Evolutionary conservation across 176 grass and related monocot species (phyloP).

Genomic region (Luzula sylvatica): DNA sequence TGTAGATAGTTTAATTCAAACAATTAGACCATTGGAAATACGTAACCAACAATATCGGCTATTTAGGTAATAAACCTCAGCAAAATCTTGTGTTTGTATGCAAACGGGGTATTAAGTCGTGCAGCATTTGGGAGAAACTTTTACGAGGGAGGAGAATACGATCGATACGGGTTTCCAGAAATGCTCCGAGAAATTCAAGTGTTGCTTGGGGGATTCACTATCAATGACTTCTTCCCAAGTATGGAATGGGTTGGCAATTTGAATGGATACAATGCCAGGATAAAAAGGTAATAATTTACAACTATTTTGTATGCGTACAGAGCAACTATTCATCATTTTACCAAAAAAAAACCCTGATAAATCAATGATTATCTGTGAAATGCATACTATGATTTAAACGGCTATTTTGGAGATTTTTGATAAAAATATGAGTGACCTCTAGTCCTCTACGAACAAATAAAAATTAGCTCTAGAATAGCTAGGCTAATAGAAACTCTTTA

Average conservation of each 20-base stretch:
- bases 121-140: slow-evolving; percentile 23
- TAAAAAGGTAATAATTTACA: slow-evolving; percentile 7
- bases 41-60: not conserved
- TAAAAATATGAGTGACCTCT: too few species aligned
- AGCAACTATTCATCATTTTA: too few species aligned
- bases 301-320: too few species aligned
- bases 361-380: too few species aligned
- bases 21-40: not conserved
- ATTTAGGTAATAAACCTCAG: slow-evolving; percentile 15
- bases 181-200: slow-evolving; percentile 37
- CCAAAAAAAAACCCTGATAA: too few species aligned
- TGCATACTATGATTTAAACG: too few species aligned
- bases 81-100: slow-evolving; percentile 16
- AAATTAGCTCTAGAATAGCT: too few species aligned
- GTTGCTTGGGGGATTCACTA: slow-evolving; percentile 18
- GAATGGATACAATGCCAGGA: slow-evolving; percentile 20
- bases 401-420: too few species aligned
- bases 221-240: slow-evolving; percentile 41
- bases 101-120: slow-evolving; percentile 6
- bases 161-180: slow-evolving; percentile 11
- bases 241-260: slow-evolving; percentile 40
- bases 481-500: too few species aligned
- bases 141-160: slow-evolving; percentile 8
- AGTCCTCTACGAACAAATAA: too few species aligned
- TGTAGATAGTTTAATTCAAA: not conserved